Conservation (phyloP, 257 asterid species). For the Scutellaria baicalensis region DNA sequence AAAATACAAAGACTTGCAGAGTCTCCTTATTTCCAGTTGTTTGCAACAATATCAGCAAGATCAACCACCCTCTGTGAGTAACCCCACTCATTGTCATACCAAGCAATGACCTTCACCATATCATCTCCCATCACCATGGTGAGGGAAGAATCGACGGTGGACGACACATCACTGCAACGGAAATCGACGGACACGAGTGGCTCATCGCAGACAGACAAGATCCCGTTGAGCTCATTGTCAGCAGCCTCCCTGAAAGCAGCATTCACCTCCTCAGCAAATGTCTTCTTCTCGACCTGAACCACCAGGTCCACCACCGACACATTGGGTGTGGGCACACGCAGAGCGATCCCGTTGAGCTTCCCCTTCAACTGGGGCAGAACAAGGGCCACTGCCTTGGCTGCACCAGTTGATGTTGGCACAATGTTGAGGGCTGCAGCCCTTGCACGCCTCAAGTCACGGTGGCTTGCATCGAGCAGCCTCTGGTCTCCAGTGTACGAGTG, state of each 20-base stretch:
- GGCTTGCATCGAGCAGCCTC: constrained; percentile 95
- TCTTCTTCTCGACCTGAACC: constrained; percentile 86
- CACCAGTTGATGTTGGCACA: constrained; percentile 94
- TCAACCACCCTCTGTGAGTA: constrained; percentile 99
- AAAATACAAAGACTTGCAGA: neutral
- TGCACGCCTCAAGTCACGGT: constrained; percentile 94
- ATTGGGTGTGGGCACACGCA: constrained; percentile 96
- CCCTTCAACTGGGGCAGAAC: constrained; percentile 94
- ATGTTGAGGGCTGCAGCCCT: constrained; percentile 96
- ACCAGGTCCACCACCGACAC: constrained; percentile 93
- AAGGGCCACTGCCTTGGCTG: constrained; percentile 92
- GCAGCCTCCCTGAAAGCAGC: constrained; percentile 87
- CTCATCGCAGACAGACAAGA: constrained; percentile 78
- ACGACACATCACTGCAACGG: constrained; percentile 87
- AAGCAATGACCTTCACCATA: constrained; percentile 95
- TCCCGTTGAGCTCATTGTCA: constrained; percentile 67
- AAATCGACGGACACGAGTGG: constrained; percentile 93
- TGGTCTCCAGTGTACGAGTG: constrained; percentile 99
- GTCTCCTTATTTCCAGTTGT: constrained; percentile 63
- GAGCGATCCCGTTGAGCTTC: constrained; percentile 91
- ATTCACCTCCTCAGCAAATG: constrained; percentile 92
- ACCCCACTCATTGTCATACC: constrained; percentile 99
- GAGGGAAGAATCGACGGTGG: constrained; percentile 75
- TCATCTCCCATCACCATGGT: constrained; percentile 99
- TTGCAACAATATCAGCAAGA: constrained; percentile 94